These are phyloP conservation scores for Penicillium maclennaniae DNA, from an alignment of 495 filamentous ascomycete genomes.

Conservation along the genomic window DNA sequence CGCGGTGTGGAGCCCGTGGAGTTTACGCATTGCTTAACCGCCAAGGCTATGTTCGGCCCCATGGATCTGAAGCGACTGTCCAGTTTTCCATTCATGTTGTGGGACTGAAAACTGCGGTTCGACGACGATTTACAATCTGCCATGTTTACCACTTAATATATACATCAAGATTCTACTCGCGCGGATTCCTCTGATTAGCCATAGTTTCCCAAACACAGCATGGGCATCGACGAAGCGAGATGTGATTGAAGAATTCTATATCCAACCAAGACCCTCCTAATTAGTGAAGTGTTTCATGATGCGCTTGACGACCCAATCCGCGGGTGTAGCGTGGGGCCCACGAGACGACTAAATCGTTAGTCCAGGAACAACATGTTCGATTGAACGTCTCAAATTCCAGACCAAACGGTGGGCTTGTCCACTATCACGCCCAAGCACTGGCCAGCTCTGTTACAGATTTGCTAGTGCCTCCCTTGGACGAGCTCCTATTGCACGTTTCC, in stretches of 20 bases:
- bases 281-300: slow-evolving; percentile 8
- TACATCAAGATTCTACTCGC: not conserved
- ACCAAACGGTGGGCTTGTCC: slow-evolving; percentile 1
- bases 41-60: no score
- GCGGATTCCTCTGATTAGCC: not conserved
- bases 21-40: not conserved
- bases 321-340: slow-evolving; percentile 4
- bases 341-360: slow-evolving; percentile 1
- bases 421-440: not conserved
- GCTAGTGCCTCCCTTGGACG: not conserved
- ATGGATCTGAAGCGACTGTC: no score
- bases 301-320: slow-evolving; percentile 6
- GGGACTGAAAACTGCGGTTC: not conserved
- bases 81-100: not conserved
- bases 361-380: slow-evolving; percentile 2
- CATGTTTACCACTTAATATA: not conserved
- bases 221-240: not conserved
- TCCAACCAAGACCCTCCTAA: not conserved
- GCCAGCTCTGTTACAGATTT: not conserved
- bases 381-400: slow-evolving; percentile 5
- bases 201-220: not conserved
- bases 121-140: no score
- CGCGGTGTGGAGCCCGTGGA: not conserved
- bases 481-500: not conserved
- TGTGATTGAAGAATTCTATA: not conserved